Evolutionary conservation across 1,284 basidiomycete genomes (phyloP), one percentile per base, ranked within the genome.

Genomic region (Ustilago loliicola): DNA sequence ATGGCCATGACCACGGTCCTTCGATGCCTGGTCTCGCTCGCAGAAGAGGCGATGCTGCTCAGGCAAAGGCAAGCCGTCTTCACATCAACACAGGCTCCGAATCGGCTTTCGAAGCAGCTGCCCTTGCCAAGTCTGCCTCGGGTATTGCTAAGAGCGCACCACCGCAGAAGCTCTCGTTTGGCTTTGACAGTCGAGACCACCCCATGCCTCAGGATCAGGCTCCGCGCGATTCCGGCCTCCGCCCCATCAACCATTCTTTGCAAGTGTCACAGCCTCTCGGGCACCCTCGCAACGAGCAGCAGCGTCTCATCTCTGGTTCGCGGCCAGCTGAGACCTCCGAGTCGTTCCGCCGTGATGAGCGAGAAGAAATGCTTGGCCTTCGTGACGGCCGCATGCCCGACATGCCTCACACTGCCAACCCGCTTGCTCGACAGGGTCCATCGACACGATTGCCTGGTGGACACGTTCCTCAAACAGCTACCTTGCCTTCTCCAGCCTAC

Each of bases 401-500:
- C 11, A 50, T 72, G 60, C 72, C 77, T 38, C 73, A 69, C 42
- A 73, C 72, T 25, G 72, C 77, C 47, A 72, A 72, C 45, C 65
- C 76, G 1, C 66, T 69, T 15, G 67, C 72, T 32, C 69, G 72
- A 25, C 70, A 64, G 40, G 65, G 32, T 21, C 72, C 66, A 34
- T 63, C 61, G 25, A 69, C 66, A 54, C 66, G 69, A 21, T 40
- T 65, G 67, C 62, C 51, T 23, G 66, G 52, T 40, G 81, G 71
- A 23, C 80, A 77, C 36, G 70, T 80, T 38, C 81, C 83, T 29
- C 81, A 83, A 40, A 72, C 80, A 3, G 77, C 82, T 2, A 81
- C 81, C 32, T 64, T 84, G 45, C 80, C 83, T 1, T 85, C 83
- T 25, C 83, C 84, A 3, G 84, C 84, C 6, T 86, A 84, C 56